Conservation (phyloP, 2,329 filamentous ascomycete genomes). For the Diaporthe capsici region DNA sequence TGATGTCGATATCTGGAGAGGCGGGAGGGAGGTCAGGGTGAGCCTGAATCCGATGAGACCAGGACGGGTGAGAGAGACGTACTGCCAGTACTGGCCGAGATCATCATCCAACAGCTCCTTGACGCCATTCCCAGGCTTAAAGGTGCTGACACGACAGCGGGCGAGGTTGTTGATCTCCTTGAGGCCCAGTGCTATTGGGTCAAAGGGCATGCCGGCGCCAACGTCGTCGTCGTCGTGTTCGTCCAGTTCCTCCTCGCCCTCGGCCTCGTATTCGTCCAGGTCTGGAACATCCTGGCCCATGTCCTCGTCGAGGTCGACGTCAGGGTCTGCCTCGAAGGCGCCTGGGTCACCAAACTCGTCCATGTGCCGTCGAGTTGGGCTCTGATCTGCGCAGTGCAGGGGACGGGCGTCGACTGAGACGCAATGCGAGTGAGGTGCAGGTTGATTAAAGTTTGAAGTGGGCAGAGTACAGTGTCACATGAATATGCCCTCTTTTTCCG, state of each 20-base stretch:
- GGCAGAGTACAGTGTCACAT: neutral
- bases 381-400: neutral
- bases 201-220: slow-evolving; percentile 53
- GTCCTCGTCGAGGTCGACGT: slow-evolving; percentile 28
- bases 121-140: slow-evolving; percentile 85
- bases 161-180: slow-evolving; percentile 90
- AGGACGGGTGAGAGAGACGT: slow-evolving; percentile 49
- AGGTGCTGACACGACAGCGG: slow-evolving; percentile 85
- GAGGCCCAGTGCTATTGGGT: slow-evolving; percentile 70
- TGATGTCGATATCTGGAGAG: neutral
- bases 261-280: slow-evolving; percentile 31
- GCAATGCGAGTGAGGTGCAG: neutral
- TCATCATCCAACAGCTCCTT: slow-evolving; percentile 82
- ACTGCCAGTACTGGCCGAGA: slow-evolving; percentile 84
- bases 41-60: neutral
- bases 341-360: neutral
- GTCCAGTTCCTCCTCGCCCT: slow-evolving; percentile 31
- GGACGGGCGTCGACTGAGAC: neutral
- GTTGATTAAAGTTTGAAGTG: neutral
- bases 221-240: slow-evolving; percentile 35
- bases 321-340: slow-evolving; percentile 18
- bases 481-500: neutral
- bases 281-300: slow-evolving; percentile 33
- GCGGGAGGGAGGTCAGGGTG: too few species aligned
- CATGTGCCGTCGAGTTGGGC: neutral